Evolutionary conservation across 306 rosid genomes (phyloP).

Genomic region (Lablab purpureus): DNA sequence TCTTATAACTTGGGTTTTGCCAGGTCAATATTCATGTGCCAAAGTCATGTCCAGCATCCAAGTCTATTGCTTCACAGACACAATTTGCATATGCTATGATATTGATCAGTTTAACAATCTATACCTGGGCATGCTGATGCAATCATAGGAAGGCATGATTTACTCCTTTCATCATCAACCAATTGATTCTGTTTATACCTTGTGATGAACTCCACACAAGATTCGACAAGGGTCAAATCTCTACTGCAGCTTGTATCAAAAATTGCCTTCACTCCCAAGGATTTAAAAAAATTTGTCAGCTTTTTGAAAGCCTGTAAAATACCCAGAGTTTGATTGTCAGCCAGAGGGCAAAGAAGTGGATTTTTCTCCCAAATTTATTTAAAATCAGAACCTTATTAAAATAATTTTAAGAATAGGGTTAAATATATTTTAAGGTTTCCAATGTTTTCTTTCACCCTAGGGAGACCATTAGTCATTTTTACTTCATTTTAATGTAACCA

Average conservation of each 20-base stretch:
- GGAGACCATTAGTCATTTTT: background rate
- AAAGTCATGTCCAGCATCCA: slow-evolving; percentile 12
- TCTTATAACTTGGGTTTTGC: background rate
- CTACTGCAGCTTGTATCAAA: slow-evolving; percentile 95
- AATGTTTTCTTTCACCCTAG: background rate
- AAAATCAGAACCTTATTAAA: slow-evolving; percentile 15
- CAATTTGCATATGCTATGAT: slow-evolving; percentile 25
- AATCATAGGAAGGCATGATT: slow-evolving; percentile 77
- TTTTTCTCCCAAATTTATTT: background rate
- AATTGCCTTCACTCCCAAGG: slow-evolving; percentile 86
- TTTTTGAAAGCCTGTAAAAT: slow-evolving; percentile 79
- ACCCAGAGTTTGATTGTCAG: slow-evolving; percentile 22
- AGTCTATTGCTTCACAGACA: slow-evolving; percentile 33
- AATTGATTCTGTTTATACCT: slow-evolving; percentile 70
- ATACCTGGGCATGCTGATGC: slow-evolving; percentile 99
- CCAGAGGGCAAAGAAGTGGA: background rate
- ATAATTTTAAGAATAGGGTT: background rate
- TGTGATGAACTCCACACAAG: slow-evolving; percentile 82
- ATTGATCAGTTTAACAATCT: slow-evolving; percentile 23
- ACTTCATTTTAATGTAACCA: background rate
- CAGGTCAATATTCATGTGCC: background rate
- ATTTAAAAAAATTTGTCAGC: slow-evolving; percentile 81
- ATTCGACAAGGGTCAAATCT: slow-evolving; percentile 83
- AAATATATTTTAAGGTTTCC: background rate
- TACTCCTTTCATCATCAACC: slow-evolving; percentile 56